These are phyloP conservation scores for Triticum timopheevii DNA, from an alignment of 176 grass and related monocot species.

Conservation along the genomic window DNA sequence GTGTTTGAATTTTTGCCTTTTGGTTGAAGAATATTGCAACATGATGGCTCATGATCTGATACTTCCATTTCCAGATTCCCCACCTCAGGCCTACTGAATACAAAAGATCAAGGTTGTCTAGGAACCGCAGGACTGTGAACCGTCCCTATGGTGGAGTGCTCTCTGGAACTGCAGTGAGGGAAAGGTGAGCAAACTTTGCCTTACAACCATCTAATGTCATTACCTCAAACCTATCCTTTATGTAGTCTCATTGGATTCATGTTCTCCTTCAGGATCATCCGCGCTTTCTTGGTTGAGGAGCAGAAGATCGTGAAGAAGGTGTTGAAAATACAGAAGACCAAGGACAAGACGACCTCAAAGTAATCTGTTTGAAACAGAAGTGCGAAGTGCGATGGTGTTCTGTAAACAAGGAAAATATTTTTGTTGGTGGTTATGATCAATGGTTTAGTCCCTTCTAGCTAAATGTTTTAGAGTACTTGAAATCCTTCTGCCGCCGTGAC, in stretches of 20 bases:
- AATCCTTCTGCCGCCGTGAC: slow-evolving; percentile 33
- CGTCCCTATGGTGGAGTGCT: slow-evolving; percentile 69
- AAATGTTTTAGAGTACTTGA: slow-evolving; percentile 47
- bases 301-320: slow-evolving; percentile 99
- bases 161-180: slow-evolving; percentile 56
- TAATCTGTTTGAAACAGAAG: slow-evolving; percentile 25
- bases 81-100: slow-evolving; percentile 67
- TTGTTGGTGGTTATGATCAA: slow-evolving; percentile 54
- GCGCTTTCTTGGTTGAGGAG: slow-evolving; percentile 93
- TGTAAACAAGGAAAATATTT: slow-evolving; percentile 60
- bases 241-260: not conserved
- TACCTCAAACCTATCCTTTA: not conserved
- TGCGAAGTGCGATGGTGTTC: slow-evolving; percentile 21
- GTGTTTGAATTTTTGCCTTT: not conserved
- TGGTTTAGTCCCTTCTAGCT: slow-evolving; percentile 53
- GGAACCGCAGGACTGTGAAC: slow-evolving; percentile 68
- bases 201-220: not conserved
- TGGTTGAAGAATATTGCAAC: not conserved
- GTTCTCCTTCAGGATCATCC: slow-evolving; percentile 60
- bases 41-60: not conserved
- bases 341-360: slow-evolving; percentile 68
- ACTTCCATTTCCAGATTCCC: slow-evolving; percentile 43
- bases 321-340: slow-evolving; percentile 91
- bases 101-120: slow-evolving; percentile 61
- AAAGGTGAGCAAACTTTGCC: slow-evolving; percentile 39